phyloP scores from a whole-genome alignment of 805 yeast species.

The Pichia insulana region DNA sequence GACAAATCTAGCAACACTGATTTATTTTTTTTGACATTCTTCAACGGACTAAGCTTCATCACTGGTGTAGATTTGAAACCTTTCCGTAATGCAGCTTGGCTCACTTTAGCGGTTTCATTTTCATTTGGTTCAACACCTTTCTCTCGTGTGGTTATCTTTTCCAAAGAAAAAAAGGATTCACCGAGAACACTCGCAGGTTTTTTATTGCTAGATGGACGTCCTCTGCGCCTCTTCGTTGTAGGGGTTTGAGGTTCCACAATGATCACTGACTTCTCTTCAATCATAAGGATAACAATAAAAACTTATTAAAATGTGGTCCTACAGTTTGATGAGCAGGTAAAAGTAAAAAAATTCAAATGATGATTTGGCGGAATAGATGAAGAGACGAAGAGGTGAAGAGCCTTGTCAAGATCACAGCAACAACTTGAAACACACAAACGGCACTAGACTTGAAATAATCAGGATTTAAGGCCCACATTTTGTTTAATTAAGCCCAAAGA shows the following conservation, averaged over 20 bases:
- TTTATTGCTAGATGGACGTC: constrained; percentile 23
- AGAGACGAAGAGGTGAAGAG: not conserved
- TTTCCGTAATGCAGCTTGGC: constrained; percentile 24
- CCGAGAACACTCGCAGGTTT: constrained; percentile 14
- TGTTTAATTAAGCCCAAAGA: too few species aligned
- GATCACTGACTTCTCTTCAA: not conserved
- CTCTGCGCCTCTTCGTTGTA: constrained; percentile 18
- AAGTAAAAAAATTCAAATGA: not conserved
- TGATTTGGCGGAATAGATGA: too few species aligned
- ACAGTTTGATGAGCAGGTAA: not conserved
- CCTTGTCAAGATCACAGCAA: not conserved
- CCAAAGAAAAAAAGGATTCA: constrained; percentile 21
- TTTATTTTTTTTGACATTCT: not conserved
- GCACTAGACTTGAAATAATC: not conserved
- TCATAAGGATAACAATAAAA: too few species aligned
- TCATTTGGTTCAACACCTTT: constrained; percentile 14
- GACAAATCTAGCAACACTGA: not conserved
- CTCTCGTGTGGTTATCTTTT: constrained; percentile 12
- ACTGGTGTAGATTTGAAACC: constrained; percentile 26
- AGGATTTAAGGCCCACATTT: not conserved
- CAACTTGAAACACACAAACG: constrained; percentile 1
- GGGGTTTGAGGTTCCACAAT: not conserved
- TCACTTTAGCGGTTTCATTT: constrained; percentile 9
- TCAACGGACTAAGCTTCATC: constrained; percentile 25
- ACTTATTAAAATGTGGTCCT: too few species aligned